Evolutionary conservation across 495 filamentous ascomycete species (phyloP).

Genomic region (Rhypophila decipiens): DNA sequence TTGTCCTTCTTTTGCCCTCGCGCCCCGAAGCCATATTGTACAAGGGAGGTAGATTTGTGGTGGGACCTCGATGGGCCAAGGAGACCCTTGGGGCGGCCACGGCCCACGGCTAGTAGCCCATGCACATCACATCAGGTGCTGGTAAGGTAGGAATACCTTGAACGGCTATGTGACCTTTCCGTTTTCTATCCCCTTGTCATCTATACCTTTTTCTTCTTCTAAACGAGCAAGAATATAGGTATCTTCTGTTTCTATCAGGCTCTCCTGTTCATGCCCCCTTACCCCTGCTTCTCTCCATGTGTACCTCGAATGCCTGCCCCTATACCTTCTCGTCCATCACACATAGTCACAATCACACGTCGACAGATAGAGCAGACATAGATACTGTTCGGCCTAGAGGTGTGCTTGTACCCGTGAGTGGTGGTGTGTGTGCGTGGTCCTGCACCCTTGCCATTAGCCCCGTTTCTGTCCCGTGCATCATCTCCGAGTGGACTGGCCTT

Average conservation of each 20-base stretch:
- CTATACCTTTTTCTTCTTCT: background rate
- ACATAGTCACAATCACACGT: slow-evolving; percentile 23
- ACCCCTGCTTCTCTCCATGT: no score
- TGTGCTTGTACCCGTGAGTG: no score
- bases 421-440: slow-evolving; percentile 6
- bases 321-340: no score
- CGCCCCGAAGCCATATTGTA: no score
- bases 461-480: slow-evolving; percentile 22
- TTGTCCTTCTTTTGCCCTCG: no score
- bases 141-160: background rate
- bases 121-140: background rate
- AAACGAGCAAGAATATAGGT: background rate
- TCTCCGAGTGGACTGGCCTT: slow-evolving; percentile 16
- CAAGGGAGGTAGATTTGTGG: no score
- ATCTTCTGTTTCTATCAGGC: background rate
- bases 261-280: no score
- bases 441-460: slow-evolving; percentile 25
- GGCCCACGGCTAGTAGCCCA: background rate
- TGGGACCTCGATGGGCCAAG: background rate
- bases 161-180: background rate
- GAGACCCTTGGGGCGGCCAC: background rate
- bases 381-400: no score
- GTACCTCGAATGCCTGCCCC: no score
- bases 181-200: background rate
- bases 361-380: background rate